These are phyloP conservation scores for Fraxinus velutina DNA, from an alignment of 305 asterid genomes.

Conservation along the genomic window DNA sequence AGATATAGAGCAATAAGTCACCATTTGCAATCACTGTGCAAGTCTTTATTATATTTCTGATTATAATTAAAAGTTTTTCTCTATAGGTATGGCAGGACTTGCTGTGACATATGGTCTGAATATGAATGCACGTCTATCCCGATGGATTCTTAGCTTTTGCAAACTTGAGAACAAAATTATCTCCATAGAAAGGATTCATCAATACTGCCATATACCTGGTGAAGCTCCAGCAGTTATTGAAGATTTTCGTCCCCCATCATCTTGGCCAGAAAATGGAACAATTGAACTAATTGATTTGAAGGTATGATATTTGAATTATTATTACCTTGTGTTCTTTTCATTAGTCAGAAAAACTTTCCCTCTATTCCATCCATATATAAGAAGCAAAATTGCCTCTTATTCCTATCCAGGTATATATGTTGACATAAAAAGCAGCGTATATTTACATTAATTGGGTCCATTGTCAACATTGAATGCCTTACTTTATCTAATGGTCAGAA, in stretches of 20 bases:
- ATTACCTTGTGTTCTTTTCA: background rate
- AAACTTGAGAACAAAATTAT: slow-evolving; percentile 97
- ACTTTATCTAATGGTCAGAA: background rate
- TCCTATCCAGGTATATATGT: background rate
- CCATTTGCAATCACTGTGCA: slow-evolving; percentile 7
- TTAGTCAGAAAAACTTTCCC: background rate
- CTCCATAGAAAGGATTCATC: slow-evolving; percentile 93
- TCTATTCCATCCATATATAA: background rate
- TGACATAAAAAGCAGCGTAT: background rate
- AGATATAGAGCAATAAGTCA: slow-evolving; percentile 2
- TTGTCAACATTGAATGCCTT: background rate
- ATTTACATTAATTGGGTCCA: background rate
- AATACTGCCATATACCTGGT: slow-evolving; percentile 84
- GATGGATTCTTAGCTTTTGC: slow-evolving; percentile 99
- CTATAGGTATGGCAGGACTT: slow-evolving; percentile 94
- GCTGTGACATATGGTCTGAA: slow-evolving; percentile 97
- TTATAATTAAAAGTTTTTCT: background rate
- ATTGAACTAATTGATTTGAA: slow-evolving; percentile 74
- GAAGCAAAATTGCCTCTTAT: background rate
- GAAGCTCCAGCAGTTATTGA: slow-evolving; percentile 86
- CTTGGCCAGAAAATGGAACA: slow-evolving; percentile 88
- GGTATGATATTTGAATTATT: slow-evolving; percentile 40
- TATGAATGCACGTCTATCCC: slow-evolving; percentile 86
- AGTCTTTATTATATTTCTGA: background rate
- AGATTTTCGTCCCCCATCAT: slow-evolving; percentile 57